These are phyloP conservation scores for Strigomonas culicis DNA, from an alignment of 208 protist genomes.

Conservation along the genomic window DNA sequence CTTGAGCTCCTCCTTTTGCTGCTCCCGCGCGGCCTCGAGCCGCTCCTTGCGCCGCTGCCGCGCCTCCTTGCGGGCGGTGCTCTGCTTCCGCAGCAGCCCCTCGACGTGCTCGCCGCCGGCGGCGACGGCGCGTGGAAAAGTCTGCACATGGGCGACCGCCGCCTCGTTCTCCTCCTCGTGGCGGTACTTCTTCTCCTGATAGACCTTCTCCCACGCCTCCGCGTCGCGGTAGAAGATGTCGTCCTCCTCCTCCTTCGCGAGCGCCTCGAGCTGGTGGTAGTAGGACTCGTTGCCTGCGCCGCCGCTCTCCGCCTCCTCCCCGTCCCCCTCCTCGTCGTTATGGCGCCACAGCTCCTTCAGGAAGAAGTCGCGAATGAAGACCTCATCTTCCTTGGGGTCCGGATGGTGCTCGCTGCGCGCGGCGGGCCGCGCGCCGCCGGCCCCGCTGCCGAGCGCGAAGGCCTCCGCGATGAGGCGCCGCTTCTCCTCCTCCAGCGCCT, in stretches of 20 bases:
- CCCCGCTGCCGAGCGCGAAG: constrained; percentile 12
- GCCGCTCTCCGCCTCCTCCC: constrained; percentile 17
- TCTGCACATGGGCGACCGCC: constrained; percentile 46
- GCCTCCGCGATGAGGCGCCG: constrained; percentile 17
- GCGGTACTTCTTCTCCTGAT: constrained; percentile 82
- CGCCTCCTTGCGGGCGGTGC: constrained; percentile 75
- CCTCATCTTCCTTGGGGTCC: constrained; percentile 27
- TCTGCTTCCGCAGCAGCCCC: constrained; percentile 68
- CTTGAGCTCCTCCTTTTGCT: constrained; percentile 83
- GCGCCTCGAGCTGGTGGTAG: constrained; percentile 44
- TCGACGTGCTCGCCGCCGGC: constrained; percentile 60
- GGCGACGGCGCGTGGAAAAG: constrained; percentile 78
- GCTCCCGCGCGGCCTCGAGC: constrained; percentile 50
- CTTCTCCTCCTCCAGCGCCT: constrained; percentile 10
- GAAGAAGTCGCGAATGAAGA: constrained; percentile 59
- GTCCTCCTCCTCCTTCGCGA: constrained; percentile 78
- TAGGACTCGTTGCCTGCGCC: constrained; percentile 29
- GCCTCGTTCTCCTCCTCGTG: constrained; percentile 62
- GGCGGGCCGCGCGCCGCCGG: neutral
- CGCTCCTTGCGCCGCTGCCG: constrained; percentile 73
- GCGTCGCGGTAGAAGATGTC: constrained; percentile 82
- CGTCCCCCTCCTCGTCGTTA: constrained; percentile 12
- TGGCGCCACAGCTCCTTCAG: constrained; percentile 56
- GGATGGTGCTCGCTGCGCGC: neutral
- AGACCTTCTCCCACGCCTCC: constrained; percentile 82